Base-by-base conservation (phyloP, 257 asterid genomes). In the Ballota nigra region DNA sequence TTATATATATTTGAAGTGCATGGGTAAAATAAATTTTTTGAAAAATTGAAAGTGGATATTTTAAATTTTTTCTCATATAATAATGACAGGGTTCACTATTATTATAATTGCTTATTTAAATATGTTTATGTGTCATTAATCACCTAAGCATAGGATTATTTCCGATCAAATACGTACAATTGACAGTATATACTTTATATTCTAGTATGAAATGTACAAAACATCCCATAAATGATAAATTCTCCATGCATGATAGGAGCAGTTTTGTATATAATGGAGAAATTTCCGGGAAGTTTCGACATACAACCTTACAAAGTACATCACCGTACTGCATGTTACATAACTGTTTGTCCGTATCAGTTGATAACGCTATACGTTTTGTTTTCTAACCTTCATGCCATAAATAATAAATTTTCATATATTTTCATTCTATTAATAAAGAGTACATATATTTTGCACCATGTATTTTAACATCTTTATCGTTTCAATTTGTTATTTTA, bases 211-310 rank as follows among this genome's bases (percentile, higher is more conserved):
- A 56, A 56, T 33, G 19, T 19, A 52, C 59, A 56, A 56, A 22
- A 20, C 47, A 2, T 40, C 15, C 4, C 15, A 51, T 11, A 4
- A 8, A 20, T 10, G 31, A 55, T n/a, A n/a, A n/a, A n/a, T n/a
- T n/a, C n/a, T n/a, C n/a, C n/a, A n/a, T n/a, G n/a, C n/a, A 28
- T 22, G 15, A 55, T 22, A 4, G 1, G 12, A 10, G 59, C 59
- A 18, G 26, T 3, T 52, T 52, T 55, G 51, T 43, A 43, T 4
- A 6, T 16, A 18, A 2, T 11, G 40, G n/a, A 58, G 63, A 58
- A 58, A 58, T 28, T 58, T 58, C 64, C 22, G 3, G 64, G 64
- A 58, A 58, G 40, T 58, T 58, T 58, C 64, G 3, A 58, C 40
- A 58, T 1, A 19, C 16, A n/a, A 58, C 7, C 2, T 26, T 12